Evolutionary conservation across 306 rosid genomes (phyloP).

Genomic region (Prunus armeniaca): DNA sequence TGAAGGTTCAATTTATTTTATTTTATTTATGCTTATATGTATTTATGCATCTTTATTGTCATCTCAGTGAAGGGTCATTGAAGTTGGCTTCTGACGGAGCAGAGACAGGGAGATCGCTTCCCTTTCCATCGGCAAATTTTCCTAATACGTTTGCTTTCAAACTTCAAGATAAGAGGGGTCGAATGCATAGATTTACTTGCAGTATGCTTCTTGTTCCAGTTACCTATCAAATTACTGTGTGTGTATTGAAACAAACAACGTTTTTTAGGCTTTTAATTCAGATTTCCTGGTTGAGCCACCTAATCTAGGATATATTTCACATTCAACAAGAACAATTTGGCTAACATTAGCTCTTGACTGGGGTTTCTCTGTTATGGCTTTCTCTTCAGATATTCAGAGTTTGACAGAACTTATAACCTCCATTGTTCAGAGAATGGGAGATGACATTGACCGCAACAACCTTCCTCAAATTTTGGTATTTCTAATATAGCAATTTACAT

Average conservation of each 20-base stretch:
- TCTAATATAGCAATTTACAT: not conserved
- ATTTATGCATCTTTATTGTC: conserved; percentile 25
- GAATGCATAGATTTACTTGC: conserved; percentile 78
- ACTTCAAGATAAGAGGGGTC: conserved; percentile 73
- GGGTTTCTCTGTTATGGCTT: conserved; percentile 30
- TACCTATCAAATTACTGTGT: not conserved
- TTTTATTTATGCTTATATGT: not conserved
- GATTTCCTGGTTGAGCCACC: not conserved
- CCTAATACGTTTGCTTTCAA: conserved; percentile 61
- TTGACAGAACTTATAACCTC: conserved; percentile 71
- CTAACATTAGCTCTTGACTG: conserved; percentile 15
- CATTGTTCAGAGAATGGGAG: conserved; percentile 75
- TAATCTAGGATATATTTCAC: not conserved
- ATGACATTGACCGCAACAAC: conserved; percentile 63
- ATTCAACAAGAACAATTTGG: not conserved
- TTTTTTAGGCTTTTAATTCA: not conserved
- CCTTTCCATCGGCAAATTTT: conserved; percentile 36
- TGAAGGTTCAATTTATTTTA: conserved; percentile 4
- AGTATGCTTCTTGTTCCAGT: conserved; percentile 48
- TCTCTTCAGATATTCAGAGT: conserved; percentile 64
- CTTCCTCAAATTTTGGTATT: conserved; percentile 86
- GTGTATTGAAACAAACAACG: not conserved
- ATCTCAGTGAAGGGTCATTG: conserved; percentile 68
- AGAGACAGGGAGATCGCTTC: conserved; percentile 50
- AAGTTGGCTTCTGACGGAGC: conserved; percentile 75